phyloP scores from a whole-genome alignment of 1,284 basidiomycete genomes.

The Fereydounia khargensis region DNA sequence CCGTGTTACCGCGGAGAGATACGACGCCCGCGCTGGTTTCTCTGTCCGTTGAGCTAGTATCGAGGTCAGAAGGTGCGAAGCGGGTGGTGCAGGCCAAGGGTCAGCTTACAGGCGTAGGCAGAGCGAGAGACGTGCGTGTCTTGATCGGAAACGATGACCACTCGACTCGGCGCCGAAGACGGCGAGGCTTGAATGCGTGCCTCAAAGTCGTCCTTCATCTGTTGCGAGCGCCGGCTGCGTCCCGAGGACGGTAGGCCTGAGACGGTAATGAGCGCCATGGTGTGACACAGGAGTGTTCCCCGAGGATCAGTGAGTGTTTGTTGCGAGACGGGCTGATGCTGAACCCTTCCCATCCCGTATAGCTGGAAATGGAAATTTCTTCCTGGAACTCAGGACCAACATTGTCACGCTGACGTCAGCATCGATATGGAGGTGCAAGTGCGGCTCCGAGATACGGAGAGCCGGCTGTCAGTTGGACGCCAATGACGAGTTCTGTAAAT shows the following conservation, averaged over 20 bases:
- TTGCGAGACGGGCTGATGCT: too few relatives aligned
- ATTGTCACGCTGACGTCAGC: neutral
- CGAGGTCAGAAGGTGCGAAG: neutral
- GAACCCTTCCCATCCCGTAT: too few relatives aligned
- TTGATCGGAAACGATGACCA: constrained; percentile 77
- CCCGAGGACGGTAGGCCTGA: constrained; percentile 87
- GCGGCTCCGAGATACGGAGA: neutral
- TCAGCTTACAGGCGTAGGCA: constrained; percentile 62
- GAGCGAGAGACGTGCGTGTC: constrained; percentile 67
- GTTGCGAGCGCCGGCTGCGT: constrained; percentile 71
- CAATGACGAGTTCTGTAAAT: too few relatives aligned
- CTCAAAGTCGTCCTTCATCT: constrained; percentile 69
- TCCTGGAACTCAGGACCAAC: too few relatives aligned
- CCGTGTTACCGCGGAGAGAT: constrained; percentile 83
- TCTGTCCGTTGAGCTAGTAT: constrained; percentile 78
- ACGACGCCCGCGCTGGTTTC: constrained; percentile 79
- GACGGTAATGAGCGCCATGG: constrained; percentile 89
- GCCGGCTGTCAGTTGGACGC: too few relatives aligned
- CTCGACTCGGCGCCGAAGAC: constrained; percentile 60
- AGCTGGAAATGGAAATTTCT: too few relatives aligned
- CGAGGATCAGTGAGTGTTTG: too few relatives aligned
- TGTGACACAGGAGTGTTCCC: too few relatives aligned
- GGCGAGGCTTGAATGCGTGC: constrained; percentile 63
- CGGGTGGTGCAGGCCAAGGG: neutral
- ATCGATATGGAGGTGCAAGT: neutral